These are phyloP conservation scores for Moniliella sp. DNA, from an alignment of 1,284 basidiomycete genomes.

Conservation along the genomic window DNA sequence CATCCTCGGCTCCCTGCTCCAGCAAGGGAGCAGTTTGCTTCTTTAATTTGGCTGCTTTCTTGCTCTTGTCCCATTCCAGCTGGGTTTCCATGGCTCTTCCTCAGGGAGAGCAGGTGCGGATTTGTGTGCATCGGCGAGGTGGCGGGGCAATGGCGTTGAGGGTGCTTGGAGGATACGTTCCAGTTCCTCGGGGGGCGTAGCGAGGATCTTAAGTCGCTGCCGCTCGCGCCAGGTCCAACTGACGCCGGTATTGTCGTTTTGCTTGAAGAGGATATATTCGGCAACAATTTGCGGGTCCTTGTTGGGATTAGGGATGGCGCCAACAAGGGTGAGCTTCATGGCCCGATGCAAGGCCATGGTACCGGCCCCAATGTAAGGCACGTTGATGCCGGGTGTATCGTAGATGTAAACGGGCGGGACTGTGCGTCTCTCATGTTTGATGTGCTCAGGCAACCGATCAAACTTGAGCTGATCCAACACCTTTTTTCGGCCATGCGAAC, in stretches of 20 bases:
- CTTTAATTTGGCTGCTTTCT: too few relatives aligned
- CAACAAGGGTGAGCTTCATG: slow-evolving; percentile 73
- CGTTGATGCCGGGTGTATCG: slow-evolving; percentile 89
- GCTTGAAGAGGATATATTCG: slow-evolving; percentile 64
- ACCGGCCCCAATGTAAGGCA: slow-evolving; percentile 76
- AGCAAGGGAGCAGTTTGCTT: too few relatives aligned
- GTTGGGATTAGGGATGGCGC: slow-evolving; percentile 78
- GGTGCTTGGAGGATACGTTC: neutral
- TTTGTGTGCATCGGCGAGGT: neutral
- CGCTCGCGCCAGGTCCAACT: neutral
- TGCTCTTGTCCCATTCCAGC: too few relatives aligned
- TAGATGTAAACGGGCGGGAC: slow-evolving; percentile 74
- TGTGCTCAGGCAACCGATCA: neutral
- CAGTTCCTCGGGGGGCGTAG: neutral
- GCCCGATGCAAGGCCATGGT: slow-evolving; percentile 65
- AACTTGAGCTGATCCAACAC: neutral
- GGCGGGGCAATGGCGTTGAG: neutral
- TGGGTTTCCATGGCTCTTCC: too few relatives aligned
- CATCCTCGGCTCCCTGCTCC: too few relatives aligned
- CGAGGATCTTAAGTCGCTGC: neutral
- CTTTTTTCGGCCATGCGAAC: too few relatives aligned
- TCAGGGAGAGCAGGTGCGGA: too few relatives aligned
- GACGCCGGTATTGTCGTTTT: slow-evolving; percentile 48
- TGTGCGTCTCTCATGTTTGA: slow-evolving; percentile 46
- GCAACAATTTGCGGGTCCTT: slow-evolving; percentile 66